Conservation (phyloP, 2,329 filamentous ascomycete species). For the Chrysosporium queenslandicum region DNA sequence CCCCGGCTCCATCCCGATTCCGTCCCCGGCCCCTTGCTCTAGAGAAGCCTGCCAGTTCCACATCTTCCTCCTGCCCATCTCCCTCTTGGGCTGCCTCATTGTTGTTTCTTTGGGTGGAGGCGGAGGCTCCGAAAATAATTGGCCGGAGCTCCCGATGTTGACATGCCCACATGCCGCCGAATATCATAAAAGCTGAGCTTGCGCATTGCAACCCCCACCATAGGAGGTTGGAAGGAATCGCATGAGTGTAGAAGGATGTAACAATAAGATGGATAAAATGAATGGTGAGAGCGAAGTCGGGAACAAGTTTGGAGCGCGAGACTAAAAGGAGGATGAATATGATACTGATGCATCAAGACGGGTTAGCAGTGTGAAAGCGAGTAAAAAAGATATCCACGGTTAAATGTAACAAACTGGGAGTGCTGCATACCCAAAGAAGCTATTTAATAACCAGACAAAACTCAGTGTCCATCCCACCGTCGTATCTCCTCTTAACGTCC, state of each 20-base stretch:
- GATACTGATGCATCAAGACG: too few species aligned
- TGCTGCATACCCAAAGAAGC: constrained; percentile 51
- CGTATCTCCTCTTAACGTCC: constrained; percentile 54
- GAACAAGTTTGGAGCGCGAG: constrained; percentile 82
- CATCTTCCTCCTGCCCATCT: constrained; percentile 30
- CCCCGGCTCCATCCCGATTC: constrained; percentile 22
- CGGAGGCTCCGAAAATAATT: constrained; percentile 63
- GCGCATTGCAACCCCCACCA: constrained; percentile 70
- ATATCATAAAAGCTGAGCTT: constrained; percentile 55
- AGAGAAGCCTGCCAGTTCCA: constrained; percentile 16
- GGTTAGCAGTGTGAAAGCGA: too few species aligned
- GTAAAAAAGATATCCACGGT: too few species aligned
- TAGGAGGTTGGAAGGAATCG: constrained; percentile 64
- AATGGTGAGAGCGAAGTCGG: constrained; percentile 85
- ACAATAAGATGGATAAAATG: constrained; percentile 72
- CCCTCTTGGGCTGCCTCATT: constrained; percentile 43
- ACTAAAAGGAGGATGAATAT: constrained; percentile 76
- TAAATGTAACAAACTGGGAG: not conserved
- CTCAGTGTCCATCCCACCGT: constrained; percentile 61
- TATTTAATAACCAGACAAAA: constrained; percentile 57
- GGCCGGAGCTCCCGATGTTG: constrained; percentile 81
- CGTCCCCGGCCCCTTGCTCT: constrained; percentile 18
- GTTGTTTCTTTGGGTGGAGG: constrained; percentile 15
- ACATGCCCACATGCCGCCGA: constrained; percentile 78
- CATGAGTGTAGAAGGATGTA: constrained; percentile 66